Conservation (phyloP, 148 eudicot species). For the Hydrangea macrophylla region DNA sequence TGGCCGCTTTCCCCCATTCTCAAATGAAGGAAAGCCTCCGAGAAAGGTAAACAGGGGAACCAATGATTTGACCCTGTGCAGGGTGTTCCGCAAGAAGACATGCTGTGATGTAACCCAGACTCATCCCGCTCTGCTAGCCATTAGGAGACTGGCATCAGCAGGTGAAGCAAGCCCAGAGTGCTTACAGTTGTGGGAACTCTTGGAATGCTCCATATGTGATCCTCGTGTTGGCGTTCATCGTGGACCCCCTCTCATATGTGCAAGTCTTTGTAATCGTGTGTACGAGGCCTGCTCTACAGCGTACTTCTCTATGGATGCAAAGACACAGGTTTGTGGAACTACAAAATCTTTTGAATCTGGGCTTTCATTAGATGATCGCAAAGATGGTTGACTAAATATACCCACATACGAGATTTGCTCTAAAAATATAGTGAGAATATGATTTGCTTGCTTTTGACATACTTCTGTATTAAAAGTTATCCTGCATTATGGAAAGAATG, state of each 20-base stretch:
- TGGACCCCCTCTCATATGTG: slow-evolving; percentile 82
- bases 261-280: slow-evolving; percentile 76
- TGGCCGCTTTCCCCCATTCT: slow-evolving; percentile 79
- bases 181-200: slow-evolving; percentile 81
- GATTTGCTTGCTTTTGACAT: neutral
- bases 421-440: neutral
- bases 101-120: slow-evolving; percentile 95
- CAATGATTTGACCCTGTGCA: slow-evolving; percentile 80
- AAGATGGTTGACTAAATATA: neutral
- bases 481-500: neutral
- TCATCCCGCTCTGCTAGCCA: slow-evolving; percentile 65
- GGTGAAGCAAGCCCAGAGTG: slow-evolving; percentile 94
- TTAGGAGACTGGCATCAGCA: slow-evolving; percentile 71
- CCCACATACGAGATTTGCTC: neutral
- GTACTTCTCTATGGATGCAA: slow-evolving; percentile 77
- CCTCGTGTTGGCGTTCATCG: slow-evolving; percentile 74
- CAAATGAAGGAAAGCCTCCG: slow-evolving; percentile 78
- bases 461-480: neutral
- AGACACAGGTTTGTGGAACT: slow-evolving; percentile 55
- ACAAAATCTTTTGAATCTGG: neutral
- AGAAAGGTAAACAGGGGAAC: slow-evolving; percentile 56
- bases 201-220: slow-evolving; percentile 96
- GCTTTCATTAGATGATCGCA: neutral
- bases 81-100: slow-evolving; percentile 75
- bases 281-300: slow-evolving; percentile 79